Evolutionary conservation across 352 stramenopile genomes (phyloP), one percentile per base, ranked within the genome.

Genomic region (Globisporangium emineosum): DNA sequence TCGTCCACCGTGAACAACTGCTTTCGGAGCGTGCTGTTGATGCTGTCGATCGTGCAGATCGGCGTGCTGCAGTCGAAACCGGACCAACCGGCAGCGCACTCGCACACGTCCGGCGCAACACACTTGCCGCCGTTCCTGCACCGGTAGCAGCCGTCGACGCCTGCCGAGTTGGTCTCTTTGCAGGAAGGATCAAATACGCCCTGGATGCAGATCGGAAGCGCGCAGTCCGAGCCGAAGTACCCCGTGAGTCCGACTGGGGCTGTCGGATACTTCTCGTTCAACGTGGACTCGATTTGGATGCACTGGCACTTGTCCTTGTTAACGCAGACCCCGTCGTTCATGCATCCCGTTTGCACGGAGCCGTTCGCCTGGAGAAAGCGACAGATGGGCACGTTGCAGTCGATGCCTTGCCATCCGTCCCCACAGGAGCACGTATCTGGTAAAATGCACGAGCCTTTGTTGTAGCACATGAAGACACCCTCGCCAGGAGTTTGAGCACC

Each of bases 1-100:
- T 97, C 84, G 67, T 99, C 96, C 13, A 96, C 89, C 2, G 97
- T 99, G 71, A 98, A 94, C 37, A 99, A 79, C 63, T 98, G 82
- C 9, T 67, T 68, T 6, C 89, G 79, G 40, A 96, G 82, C 2
- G 93, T 73, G 10, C 62, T 62, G 9, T 76, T 86, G 30, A 88
- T 59, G 19, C 60, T 64, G 43, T 76, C 75, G 32, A 95, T 62
- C 49, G 82, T 72, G 60, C 97, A 99, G 5, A 98, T 81, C 1
- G 96, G 97, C 35, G 81, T 91, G 56, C 72, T 77, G 75, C 96
- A 99, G 70, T 99, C 97, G 64, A 97, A 98, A 13, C 96, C 96
- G 13, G 75, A 90, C 96, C 97, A 99, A 6, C 94, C 96, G 40
- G 88, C 70, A 0, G 93, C 84, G 76, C 97, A 99, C 21, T 81